These are phyloP conservation scores for Colletotrichum lindemuthianum DNA, from an alignment of 2,329 filamentous ascomycete genomes.

Conservation along the genomic window DNA sequence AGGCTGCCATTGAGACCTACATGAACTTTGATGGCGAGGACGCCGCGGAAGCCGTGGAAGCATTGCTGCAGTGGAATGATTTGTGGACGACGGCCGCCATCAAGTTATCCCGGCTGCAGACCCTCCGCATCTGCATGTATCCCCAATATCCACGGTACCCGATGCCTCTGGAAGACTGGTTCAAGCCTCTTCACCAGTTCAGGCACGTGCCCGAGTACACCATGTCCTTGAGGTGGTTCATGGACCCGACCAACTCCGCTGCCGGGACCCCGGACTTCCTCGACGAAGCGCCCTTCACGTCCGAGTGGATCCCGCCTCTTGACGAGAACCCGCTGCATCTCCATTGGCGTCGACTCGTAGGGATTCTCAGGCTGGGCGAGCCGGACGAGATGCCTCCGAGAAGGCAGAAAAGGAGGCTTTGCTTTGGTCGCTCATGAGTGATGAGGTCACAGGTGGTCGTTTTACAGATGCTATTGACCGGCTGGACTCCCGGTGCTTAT, in stretches of 20 bases:
- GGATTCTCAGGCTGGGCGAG: constrained; percentile 1
- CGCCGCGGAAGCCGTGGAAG: background rate
- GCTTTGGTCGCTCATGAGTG: constrained; percentile 3
- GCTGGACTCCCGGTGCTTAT: too few species aligned
- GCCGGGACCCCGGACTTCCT: constrained; percentile 18
- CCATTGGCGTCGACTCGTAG: constrained; percentile 23
- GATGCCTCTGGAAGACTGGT: constrained; percentile 29
- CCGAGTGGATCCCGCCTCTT: constrained; percentile 14
- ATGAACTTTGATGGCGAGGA: constrained; percentile 15
- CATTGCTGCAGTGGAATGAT: constrained; percentile 7
- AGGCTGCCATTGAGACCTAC: constrained; percentile 24
- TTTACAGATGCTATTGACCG: too few species aligned
- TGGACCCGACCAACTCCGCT: constrained; percentile 7
- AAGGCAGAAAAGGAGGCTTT: constrained; percentile 13
- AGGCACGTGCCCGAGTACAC: constrained; percentile 11
- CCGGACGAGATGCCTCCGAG: constrained; percentile 6
- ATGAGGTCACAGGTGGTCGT: too few species aligned
- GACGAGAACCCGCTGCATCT: constrained; percentile 22
- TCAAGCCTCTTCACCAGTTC: constrained; percentile 20
- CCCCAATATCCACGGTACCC: constrained; percentile 26
- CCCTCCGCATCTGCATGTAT: constrained; percentile 26
- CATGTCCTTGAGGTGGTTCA: constrained; percentile 23
- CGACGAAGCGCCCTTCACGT: constrained; percentile 23
- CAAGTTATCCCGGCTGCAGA: constrained; percentile 10
- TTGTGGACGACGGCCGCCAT: constrained; percentile 1